Percentiles rank a stretch among this genome's conserved stretches.
These are phyloP conservation scores for Chalciporus pseudorubinellus DNA, from an alignment of 768 basidiomycete genomes.

Conservation along the genomic window DNA sequence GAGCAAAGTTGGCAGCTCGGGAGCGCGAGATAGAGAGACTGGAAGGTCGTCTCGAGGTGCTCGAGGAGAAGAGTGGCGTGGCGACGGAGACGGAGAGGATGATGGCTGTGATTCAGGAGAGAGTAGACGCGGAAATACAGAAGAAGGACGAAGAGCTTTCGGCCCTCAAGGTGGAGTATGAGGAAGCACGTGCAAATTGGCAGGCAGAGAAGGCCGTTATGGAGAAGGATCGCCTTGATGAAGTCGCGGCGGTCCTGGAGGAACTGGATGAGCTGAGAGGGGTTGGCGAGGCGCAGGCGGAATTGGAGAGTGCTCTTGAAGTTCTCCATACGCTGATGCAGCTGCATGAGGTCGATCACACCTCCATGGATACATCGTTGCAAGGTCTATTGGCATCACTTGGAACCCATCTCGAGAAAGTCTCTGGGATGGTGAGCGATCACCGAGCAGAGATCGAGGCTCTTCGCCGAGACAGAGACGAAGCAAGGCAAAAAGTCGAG, in stretches of 20 bases:
- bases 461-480: constrained; percentile 50
- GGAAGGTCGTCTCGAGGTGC: constrained; percentile 41
- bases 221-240: constrained; percentile 50
- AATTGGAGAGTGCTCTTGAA: constrained; percentile 51
- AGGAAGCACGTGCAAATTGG: constrained; percentile 49
- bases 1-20: constrained; percentile 36
- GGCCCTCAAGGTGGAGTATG: constrained; percentile 39
- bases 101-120: constrained; percentile 35
- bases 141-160: constrained; percentile 40
- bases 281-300: constrained; percentile 39
- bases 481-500: constrained; percentile 41
- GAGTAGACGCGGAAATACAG: constrained; percentile 38
- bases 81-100: constrained; percentile 40
- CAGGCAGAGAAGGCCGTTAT: constrained; percentile 46
- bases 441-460: constrained; percentile 57
- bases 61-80: constrained; percentile 43
- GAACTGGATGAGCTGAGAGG: constrained; percentile 46
- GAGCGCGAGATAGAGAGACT: constrained; percentile 37
- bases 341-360: constrained; percentile 53
- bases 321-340: constrained; percentile 52
- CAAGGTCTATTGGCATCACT: constrained; percentile 49
- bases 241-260: constrained; percentile 44
- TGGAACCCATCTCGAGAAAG: constrained; percentile 48
- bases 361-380: constrained; percentile 48
- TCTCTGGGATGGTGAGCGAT: constrained; percentile 44